Percentiles rank a stretch among this genome's conserved stretches.
Evolutionary conservation across 1,139 yeast genomes (phyloP).

Genomic region (Yueomyces sp.): DNA sequence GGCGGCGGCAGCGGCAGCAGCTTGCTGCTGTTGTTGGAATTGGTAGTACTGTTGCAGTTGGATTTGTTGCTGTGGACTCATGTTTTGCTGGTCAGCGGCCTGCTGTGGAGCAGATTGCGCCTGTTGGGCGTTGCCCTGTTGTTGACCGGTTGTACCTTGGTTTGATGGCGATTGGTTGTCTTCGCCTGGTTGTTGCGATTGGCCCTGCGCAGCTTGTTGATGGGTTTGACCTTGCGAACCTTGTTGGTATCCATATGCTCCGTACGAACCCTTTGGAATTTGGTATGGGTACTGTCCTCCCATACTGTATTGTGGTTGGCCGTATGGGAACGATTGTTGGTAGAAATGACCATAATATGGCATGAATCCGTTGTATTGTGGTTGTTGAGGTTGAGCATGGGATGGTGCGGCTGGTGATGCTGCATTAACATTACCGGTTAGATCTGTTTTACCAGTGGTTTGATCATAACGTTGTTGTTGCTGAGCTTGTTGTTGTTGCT

Average conservation of each 20-base stretch:
- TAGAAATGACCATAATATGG: slow-evolving; percentile 21
- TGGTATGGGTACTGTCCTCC: slow-evolving; percentile 24
- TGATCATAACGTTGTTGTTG: slow-evolving; percentile 10
- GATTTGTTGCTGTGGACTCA: slow-evolving; percentile 21
- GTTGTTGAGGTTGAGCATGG: slow-evolving; percentile 8
- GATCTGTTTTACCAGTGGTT: slow-evolving; percentile 8
- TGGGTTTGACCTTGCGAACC: slow-evolving; percentile 9
- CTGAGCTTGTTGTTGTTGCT: too few species aligned
- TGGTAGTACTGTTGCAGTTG: slow-evolving; percentile 22
- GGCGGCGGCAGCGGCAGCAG: slow-evolving; percentile 15
- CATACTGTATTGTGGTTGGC: slow-evolving; percentile 23
- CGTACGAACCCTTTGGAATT: slow-evolving; percentile 20
- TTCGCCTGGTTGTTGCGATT: slow-evolving; percentile 5
- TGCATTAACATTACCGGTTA: slow-evolving; percentile 11
- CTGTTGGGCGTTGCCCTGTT: slow-evolving; percentile 11
- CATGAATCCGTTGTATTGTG: slow-evolving; percentile 18
- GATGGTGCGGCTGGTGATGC: slow-evolving; percentile 5
- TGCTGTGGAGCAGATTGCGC: slow-evolving; percentile 8
- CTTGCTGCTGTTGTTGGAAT: slow-evolving; percentile 11
- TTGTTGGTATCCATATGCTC: slow-evolving; percentile 8
- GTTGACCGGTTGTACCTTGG: slow-evolving; percentile 4
- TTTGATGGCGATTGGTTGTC: slow-evolving; percentile 1
- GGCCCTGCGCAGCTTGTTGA: slow-evolving; percentile 9
- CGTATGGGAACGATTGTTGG: slow-evolving; percentile 24
- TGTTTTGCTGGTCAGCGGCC: slow-evolving; percentile 11